Conservation (phyloP, 768 basidiomycete genomes). For the Pulveroboletus sp. region DNA sequence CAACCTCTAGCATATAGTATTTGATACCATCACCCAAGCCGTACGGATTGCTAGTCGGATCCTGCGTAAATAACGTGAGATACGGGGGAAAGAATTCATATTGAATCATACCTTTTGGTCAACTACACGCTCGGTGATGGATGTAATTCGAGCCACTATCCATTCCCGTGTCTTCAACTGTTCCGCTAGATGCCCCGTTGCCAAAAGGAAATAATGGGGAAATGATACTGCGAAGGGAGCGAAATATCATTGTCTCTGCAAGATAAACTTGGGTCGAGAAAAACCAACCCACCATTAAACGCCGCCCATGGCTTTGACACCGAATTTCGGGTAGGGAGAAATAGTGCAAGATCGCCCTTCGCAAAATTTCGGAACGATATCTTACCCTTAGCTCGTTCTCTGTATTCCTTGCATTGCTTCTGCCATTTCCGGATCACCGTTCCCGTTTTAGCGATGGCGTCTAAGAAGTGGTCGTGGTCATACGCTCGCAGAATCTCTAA, state of each 20-base stretch:
- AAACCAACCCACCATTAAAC: constrained; percentile 74
- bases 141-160: constrained; percentile 91
- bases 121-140: constrained; percentile 81
- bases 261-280: neutral
- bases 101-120: constrained; percentile 56
- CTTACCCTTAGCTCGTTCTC: constrained; percentile 93
- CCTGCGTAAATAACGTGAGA: constrained; percentile 40
- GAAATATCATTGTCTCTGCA: neutral
- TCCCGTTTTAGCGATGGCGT: constrained; percentile 76
- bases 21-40: constrained; percentile 84
- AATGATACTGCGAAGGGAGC: constrained; percentile 64
- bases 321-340: constrained; percentile 93
- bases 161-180: constrained; percentile 89
- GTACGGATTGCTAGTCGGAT: constrained; percentile 84
- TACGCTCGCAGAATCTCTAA: constrained; percentile 68
- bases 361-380: constrained; percentile 95
- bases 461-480: constrained; percentile 82
- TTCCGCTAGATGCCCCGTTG: constrained; percentile 80
- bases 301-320: constrained; percentile 96
- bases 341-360: constrained; percentile 92
- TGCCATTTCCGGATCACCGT: constrained; percentile 93
- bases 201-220: constrained; percentile 95
- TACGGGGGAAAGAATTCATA: neutral
- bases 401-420: constrained; percentile 93
- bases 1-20: constrained; percentile 90